phyloP scores from a whole-genome alignment of 2,329 filamentous ascomycete species.

The Alternaria conjuncta region DNA sequence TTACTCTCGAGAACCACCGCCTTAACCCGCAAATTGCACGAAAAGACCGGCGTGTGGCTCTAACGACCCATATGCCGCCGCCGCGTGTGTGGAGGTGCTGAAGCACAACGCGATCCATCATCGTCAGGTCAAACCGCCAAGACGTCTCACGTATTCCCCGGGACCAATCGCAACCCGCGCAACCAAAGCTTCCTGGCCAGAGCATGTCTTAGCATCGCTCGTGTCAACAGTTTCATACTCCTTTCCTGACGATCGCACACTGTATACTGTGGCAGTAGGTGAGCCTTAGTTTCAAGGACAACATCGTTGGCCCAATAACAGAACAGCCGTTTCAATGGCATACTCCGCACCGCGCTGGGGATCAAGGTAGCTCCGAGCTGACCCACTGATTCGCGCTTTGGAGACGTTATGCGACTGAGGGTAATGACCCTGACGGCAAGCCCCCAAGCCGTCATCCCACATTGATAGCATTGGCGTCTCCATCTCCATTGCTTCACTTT shows the following conservation, averaged over 20 bases:
- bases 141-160: constrained; percentile 28
- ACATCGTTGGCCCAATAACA: constrained; percentile 24
- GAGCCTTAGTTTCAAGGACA: constrained; percentile 33
- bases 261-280: constrained; percentile 16
- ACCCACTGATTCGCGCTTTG: constrained; percentile 24
- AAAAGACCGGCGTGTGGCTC: background rate
- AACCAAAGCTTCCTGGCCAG: constrained; percentile 5
- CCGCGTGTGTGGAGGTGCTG: constrained; percentile 17
- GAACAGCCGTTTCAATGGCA: constrained; percentile 21
- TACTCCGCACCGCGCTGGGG: constrained; percentile 6
- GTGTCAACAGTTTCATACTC: background rate
- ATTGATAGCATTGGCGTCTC: constrained; percentile 42
- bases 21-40: background rate
- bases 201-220: constrained; percentile 2
- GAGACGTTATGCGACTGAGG: constrained; percentile 36
- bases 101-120: constrained; percentile 34
- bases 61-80: constrained; percentile 1
- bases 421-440: constrained; percentile 19
- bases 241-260: constrained; percentile 15
- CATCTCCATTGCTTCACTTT: constrained; percentile 28
- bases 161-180: constrained; percentile 24
- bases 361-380: constrained; percentile 12
- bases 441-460: constrained; percentile 22
- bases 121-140: constrained; percentile 32
- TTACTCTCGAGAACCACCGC: background rate